Evolutionary conservation across 768 basidiomycete species (phyloP).

Genomic region (Naganishia vaughanmartiniae): DNA sequence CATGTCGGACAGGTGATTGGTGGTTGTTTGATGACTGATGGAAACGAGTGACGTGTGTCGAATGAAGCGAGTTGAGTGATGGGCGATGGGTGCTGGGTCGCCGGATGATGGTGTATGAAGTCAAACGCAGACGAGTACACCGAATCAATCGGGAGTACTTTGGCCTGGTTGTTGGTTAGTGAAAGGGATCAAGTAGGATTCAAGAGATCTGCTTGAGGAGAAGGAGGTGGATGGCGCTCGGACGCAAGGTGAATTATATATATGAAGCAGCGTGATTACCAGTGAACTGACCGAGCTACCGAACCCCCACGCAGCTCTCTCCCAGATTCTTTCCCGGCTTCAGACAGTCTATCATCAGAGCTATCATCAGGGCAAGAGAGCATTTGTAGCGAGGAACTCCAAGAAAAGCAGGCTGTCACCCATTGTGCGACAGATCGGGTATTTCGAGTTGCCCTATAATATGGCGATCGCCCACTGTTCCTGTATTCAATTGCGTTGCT

Average conservation of each 20-base stretch:
- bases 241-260: too few relatives aligned
- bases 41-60: neutral
- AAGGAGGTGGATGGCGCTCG: neutral
- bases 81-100: neutral
- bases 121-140: constrained; percentile 20
- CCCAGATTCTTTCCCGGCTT: too few relatives aligned
- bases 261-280: too few relatives aligned
- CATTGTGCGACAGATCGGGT: neutral
- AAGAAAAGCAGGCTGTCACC: neutral
- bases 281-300: too few relatives aligned
- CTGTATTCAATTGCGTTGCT: neutral
- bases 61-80: neutral
- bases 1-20: constrained; percentile 3
- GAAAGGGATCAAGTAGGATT: too few relatives aligned
- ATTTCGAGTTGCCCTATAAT: neutral
- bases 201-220: neutral
- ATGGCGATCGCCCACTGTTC: neutral
- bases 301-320: too few relatives aligned
- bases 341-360: too few relatives aligned
- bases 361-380: too few relatives aligned
- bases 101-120: too few relatives aligned
- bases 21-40: neutral
- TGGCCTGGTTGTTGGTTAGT: constrained; percentile 6
- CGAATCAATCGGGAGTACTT: constrained; percentile 20
- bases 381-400: too few relatives aligned